Evolutionary conservation across 768 basidiomycete genomes (phyloP), one percentile per base, ranked within the genome.

Genomic region (Podaxis mareebaensis): DNA sequence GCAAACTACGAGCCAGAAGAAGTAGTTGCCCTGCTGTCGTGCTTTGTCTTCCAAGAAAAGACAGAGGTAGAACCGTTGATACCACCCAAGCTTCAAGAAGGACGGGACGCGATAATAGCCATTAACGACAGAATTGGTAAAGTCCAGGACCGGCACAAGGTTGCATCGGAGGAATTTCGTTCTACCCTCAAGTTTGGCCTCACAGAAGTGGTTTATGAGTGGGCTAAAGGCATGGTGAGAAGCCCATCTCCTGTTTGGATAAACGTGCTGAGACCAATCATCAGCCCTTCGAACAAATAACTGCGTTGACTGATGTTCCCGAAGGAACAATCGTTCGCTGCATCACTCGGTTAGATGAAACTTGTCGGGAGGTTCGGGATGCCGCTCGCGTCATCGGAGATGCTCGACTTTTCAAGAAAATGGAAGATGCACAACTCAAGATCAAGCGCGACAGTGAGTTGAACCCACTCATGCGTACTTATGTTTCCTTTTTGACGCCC

Each of bases 11-110:
- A 95, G 52, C 93, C 97, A 0, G 94, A 95, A 74, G 97, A 99
- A 76, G 94, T 96, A 56, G 97, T 96, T 44, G 96, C 97, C 2
- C 82, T 99, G 28, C 83, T 99, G 4, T 98, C 96, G 3, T 92
- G 92, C 71, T 99, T 99, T 72, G 91, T 99, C 46, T 99, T 99
- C 75, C 97, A 99, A 74, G 97, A 99, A 73, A 99, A 97, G 78
- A 95, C 95, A 13, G 95, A 97, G 7, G 81, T 88, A 7, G 93
- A 96, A 67, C 96, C 97, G 22, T 74, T 82, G 2, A 81, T 99
- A 57, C 88, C 94, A 11, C 83, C 87, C 11, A 90, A 89, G 71
- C 80, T 99, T 17, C 84, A 91, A 73, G 82, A 86, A 68, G 97
- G 96, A 13, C 81, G 92, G 51, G 89, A 89, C 17, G 85, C 86